These are phyloP conservation scores for Hypoxylon subgilvum DNA, from an alignment of 495 filamentous ascomycete genomes.

Conservation along the genomic window DNA sequence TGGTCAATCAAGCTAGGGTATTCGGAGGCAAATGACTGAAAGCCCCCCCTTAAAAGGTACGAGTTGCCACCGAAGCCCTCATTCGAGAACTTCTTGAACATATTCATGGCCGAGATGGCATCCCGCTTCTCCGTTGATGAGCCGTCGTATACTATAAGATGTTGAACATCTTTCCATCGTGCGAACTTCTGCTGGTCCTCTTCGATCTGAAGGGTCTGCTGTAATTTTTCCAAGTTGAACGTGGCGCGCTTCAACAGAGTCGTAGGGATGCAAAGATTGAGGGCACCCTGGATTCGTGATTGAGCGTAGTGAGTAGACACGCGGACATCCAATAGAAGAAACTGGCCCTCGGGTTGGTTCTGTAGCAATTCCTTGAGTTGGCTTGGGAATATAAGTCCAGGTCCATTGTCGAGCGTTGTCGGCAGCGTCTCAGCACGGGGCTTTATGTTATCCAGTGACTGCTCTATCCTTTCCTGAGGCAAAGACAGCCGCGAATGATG, in stretches of 20 bases:
- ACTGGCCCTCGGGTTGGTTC: conserved; percentile 55
- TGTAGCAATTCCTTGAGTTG: conserved; percentile 72
- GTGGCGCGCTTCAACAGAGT: conserved; percentile 89
- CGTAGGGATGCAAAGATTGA: conserved; percentile 95
- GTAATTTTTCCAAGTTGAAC: conserved; percentile 88
- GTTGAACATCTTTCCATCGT: conserved; percentile 71
- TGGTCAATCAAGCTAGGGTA: conserved; percentile 58
- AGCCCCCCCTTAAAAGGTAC: conserved; percentile 71
- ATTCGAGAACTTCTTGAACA: conserved; percentile 86
- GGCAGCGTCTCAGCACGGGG: conserved; percentile 65
- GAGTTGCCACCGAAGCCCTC: conserved; percentile 81
- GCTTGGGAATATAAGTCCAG: conserved; percentile 65
- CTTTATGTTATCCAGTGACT: conserved; percentile 30
- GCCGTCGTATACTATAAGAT: conserved; percentile 87
- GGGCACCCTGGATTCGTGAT: conserved; percentile 73
- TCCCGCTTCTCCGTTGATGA: conserved; percentile 78
- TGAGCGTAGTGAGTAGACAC: conserved; percentile 81
- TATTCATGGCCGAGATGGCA: conserved; percentile 75
- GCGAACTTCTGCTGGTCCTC: conserved; percentile 75
- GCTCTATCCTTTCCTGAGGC: conserved; percentile 43
- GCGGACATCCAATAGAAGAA: conserved; percentile 85
- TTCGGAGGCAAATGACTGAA: conserved; percentile 55
- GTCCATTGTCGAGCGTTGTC: conserved; percentile 51
- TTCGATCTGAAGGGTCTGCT: conserved; percentile 82
- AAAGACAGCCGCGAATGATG: conserved; percentile 59